These are phyloP conservation scores for Chytriomyces sp. DNA, from an alignment of 192 early-diverging fungal genomes.

Conservation along the genomic window DNA sequence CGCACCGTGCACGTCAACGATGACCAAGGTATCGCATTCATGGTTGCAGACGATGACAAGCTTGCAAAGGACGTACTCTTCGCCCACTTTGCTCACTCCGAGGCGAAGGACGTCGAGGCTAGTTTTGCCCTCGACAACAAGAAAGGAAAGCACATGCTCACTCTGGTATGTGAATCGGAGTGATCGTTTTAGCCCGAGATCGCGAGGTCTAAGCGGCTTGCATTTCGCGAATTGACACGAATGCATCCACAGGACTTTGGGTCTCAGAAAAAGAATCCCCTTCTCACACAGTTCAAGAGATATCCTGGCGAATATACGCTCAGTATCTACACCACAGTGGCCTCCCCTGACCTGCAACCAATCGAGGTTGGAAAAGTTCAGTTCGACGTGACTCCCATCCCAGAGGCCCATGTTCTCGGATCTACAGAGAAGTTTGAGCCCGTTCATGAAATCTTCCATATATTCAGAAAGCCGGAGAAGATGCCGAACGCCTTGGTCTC, in stretches of 20 bases:
- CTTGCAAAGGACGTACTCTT: background rate
- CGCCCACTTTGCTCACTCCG: constrained; percentile 18
- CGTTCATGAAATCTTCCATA: constrained; percentile 39
- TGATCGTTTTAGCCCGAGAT: background rate
- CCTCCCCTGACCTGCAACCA: background rate
- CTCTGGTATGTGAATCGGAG: constrained; percentile 29
- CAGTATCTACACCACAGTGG: background rate
- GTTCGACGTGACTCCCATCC: constrained; percentile 11
- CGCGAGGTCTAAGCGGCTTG: background rate
- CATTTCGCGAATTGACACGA: too few relatives aligned
- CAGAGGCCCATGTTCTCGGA: background rate
- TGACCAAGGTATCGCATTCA: too few relatives aligned
- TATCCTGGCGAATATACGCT: constrained; percentile 27
- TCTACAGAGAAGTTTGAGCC: constrained; percentile 26
- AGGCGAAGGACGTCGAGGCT: constrained; percentile 5
- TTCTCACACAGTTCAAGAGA: background rate
- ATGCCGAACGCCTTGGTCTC: constrained; percentile 36
- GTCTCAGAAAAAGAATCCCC: constrained; percentile 11
- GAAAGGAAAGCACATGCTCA: constrained; percentile 13
- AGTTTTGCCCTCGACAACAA: constrained; percentile 5
- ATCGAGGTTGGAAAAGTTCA: constrained; percentile 22
- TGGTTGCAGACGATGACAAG: background rate
- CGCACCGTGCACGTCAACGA: too few relatives aligned
- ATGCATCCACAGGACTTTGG: constrained; percentile 17
- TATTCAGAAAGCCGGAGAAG: constrained; percentile 38